Conservation (phyloP, 306 rosid genomes). For the Quercus gilva region DNA sequence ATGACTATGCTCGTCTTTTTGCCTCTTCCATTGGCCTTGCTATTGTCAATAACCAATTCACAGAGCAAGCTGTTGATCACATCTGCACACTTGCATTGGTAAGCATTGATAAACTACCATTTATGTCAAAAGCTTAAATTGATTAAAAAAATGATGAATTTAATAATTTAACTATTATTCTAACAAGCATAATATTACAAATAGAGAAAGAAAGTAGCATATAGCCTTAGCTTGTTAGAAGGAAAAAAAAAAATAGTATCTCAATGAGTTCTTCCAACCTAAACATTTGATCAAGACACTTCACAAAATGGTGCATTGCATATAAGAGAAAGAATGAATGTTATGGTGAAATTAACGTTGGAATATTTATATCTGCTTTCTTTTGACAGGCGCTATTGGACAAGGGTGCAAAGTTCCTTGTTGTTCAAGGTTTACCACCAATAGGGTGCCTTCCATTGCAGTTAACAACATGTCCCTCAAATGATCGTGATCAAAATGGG, state of each 20-base stretch:
- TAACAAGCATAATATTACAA: no score
- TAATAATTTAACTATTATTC: no score
- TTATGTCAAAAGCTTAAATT: no score
- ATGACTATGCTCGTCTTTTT: conserved; percentile 22
- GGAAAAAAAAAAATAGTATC: no score
- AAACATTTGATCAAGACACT: no score
- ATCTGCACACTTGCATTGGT: not conserved
- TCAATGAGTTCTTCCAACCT: no score
- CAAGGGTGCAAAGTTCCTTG: conserved; percentile 19
- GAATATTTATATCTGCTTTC: not conserved
- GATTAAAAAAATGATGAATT: no score
- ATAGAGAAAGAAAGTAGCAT: no score
- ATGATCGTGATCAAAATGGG: conserved; percentile 17
- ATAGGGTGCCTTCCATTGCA: conserved; percentile 23
- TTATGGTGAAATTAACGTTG: no score
- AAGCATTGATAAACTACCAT: not conserved
- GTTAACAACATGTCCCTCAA: not conserved
- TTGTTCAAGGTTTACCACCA: conserved; percentile 34
- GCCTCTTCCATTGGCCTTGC: not conserved
- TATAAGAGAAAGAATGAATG: no score
- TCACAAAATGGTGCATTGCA: no score
- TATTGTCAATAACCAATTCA: not conserved
- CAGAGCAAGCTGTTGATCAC: not conserved
- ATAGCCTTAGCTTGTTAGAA: no score
- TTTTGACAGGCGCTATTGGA: conserved; percentile 1